These are phyloP conservation scores for Arctium minus DNA, from an alignment of 129 eudicot genomes.

Conservation along the genomic window DNA sequence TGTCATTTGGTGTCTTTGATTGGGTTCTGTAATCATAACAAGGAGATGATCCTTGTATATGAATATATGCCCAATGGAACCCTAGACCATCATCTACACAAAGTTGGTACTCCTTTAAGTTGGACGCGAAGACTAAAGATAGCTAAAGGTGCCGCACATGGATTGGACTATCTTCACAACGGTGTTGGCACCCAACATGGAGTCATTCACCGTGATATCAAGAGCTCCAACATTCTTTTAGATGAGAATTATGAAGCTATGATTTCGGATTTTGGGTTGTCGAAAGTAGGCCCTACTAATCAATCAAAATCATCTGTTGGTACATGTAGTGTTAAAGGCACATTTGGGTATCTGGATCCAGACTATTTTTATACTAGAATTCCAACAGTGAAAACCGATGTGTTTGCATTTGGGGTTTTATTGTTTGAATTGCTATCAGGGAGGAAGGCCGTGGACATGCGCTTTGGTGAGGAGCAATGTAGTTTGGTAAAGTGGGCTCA, in stretches of 20 bases:
- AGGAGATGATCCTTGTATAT: constrained; percentile 43
- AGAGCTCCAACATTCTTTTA: constrained; percentile 15
- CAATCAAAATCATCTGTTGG: constrained; percentile 10
- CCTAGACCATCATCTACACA: constrained; percentile 34
- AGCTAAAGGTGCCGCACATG: constrained; percentile 20
- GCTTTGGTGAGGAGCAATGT: background rate
- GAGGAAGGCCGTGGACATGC: constrained; percentile 5
- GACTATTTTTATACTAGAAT: background rate
- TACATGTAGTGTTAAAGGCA: background rate
- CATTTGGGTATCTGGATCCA: constrained; percentile 19
- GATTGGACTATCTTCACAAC: constrained; percentile 24
- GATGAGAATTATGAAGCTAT: constrained; percentile 17
- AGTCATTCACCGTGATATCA: constrained; percentile 16
- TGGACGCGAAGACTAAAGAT: constrained; percentile 14
- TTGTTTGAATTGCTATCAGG: constrained; percentile 16
- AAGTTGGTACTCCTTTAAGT: constrained; percentile 9
- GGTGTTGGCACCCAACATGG: constrained; percentile 20
- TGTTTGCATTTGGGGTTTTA: constrained; percentile 15
- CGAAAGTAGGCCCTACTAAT: background rate
- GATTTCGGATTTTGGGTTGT: constrained; percentile 22
- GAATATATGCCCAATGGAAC: constrained; percentile 42
- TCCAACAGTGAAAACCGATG: constrained; percentile 9
- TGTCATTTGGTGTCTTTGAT: background rate
- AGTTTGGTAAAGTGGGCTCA: background rate
- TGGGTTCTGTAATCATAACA: background rate